These are phyloP conservation scores for Penicillium goetzii DNA, from an alignment of 495 filamentous ascomycete species.

Conservation along the genomic window DNA sequence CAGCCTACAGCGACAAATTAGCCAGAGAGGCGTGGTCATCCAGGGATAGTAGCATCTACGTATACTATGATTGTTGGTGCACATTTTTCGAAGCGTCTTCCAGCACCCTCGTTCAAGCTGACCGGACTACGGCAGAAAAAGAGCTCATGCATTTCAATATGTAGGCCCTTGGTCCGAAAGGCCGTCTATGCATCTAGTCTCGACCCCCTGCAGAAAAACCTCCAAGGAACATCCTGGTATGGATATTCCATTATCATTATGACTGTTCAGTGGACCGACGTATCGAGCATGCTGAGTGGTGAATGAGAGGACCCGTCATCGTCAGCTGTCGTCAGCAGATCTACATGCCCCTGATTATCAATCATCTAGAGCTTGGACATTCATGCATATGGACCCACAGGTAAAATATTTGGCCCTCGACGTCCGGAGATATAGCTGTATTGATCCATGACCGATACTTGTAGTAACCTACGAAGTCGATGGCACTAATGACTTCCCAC, in stretches of 20 bases:
- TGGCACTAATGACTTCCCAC: neutral
- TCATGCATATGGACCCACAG: neutral
- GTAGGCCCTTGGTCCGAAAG: neutral
- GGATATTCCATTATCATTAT: slow-evolving; percentile 8
- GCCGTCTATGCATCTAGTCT: neutral
- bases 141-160: neutral
- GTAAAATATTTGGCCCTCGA: neutral
- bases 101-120: neutral
- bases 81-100: neutral
- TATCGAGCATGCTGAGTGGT: slow-evolving; percentile 12
- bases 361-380: slow-evolving; percentile 5
- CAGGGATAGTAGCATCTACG: too few species aligned
- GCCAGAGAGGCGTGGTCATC: too few species aligned
- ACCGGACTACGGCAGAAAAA: too few species aligned
- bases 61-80: too few species aligned
- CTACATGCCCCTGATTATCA: slow-evolving; percentile 21
- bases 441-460: neutral
- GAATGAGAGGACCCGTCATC: slow-evolving; percentile 6
- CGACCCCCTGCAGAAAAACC: slow-evolving; percentile 18
- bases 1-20: neutral
- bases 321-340: slow-evolving; percentile 25
- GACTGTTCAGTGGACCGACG: neutral
- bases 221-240: slow-evolving; percentile 5
- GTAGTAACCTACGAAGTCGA: neutral
- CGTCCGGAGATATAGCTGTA: neutral